Conservation (phyloP, 78 protist species). For the Polysphondylium violaceum region DNA sequence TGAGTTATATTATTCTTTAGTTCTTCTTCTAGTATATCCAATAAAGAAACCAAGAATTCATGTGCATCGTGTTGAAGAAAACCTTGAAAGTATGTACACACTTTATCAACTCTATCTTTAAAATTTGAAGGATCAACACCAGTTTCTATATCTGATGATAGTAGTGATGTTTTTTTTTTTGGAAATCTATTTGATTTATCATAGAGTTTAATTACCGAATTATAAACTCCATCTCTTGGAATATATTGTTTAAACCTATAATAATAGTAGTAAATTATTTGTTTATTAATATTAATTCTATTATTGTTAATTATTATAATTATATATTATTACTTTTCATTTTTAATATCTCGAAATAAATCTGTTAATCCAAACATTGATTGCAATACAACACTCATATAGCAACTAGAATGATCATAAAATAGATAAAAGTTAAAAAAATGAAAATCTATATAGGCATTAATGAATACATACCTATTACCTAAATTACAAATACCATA, state of each 20-base stretch:
- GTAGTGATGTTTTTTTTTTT: background rate
- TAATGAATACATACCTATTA: background rate
- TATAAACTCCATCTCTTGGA: background rate
- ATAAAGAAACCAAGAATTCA: slow-evolving; percentile 45
- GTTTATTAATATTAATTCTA: background rate
- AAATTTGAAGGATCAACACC: slow-evolving; percentile 27
- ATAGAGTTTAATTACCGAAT: background rate
- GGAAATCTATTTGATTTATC: background rate
- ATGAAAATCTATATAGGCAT: background rate
- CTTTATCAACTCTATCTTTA: slow-evolving; percentile 10
- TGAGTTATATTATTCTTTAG: background rate
- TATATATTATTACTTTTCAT: background rate
- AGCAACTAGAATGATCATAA: slow-evolving; percentile 25
- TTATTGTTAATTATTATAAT: background rate
- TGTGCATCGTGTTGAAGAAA: slow-evolving; percentile 69
- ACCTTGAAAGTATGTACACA: slow-evolving; percentile 46
- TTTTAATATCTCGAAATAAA: background rate
- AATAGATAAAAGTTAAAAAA: too few relatives aligned
- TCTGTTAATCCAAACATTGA: slow-evolving; percentile 41
- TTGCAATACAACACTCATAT: slow-evolving; percentile 63
- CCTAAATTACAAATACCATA: slow-evolving; percentile 14
- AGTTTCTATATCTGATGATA: background rate
- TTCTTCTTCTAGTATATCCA: slow-evolving; percentile 45
- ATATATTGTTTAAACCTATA: background rate
- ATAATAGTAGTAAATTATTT: background rate